These are phyloP conservation scores for Parasitella parasitica DNA, from an alignment of 371 early-diverging fungal genomes.

Conservation along the genomic window DNA sequence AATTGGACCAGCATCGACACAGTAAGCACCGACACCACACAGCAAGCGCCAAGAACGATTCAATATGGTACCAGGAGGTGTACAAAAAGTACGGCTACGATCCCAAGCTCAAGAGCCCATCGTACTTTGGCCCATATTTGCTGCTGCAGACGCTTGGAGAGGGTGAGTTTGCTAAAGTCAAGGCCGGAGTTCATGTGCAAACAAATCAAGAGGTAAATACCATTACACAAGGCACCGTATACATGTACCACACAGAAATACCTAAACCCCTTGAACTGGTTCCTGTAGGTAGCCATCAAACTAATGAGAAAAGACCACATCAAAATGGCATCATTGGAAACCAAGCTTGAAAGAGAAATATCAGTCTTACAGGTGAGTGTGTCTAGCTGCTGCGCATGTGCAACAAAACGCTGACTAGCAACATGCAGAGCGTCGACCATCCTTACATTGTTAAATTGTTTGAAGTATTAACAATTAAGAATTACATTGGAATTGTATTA, in stretches of 20 bases:
- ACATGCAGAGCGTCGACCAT: conserved; percentile 40
- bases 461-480: conserved; percentile 95
- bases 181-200: conserved; percentile 90
- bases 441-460: conserved; percentile 90
- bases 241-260: not conserved
- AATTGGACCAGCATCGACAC: conserved; percentile 26
- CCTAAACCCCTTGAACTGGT: not conserved
- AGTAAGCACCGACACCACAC: conserved; percentile 32
- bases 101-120: conserved; percentile 45
- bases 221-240: not conserved
- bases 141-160: conserved; percentile 96
- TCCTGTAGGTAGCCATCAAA: conserved; percentile 83
- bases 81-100: conserved; percentile 45
- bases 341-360: conserved; percentile 83
- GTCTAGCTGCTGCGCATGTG: conserved; percentile 35
- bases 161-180: conserved; percentile 99
- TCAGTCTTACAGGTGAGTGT: conserved; percentile 71
- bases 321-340: conserved; percentile 71
- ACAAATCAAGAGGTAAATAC: conserved; percentile 90
- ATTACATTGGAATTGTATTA: conserved; percentile 93
- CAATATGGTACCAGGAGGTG: conserved; percentile 44
- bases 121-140: conserved; percentile 93
- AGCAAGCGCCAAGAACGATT: conserved; percentile 32
- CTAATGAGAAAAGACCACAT: conserved; percentile 80
- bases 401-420: conserved; percentile 13